Conservation (phyloP, 805 yeast species). For the Candida boleticola region DNA sequence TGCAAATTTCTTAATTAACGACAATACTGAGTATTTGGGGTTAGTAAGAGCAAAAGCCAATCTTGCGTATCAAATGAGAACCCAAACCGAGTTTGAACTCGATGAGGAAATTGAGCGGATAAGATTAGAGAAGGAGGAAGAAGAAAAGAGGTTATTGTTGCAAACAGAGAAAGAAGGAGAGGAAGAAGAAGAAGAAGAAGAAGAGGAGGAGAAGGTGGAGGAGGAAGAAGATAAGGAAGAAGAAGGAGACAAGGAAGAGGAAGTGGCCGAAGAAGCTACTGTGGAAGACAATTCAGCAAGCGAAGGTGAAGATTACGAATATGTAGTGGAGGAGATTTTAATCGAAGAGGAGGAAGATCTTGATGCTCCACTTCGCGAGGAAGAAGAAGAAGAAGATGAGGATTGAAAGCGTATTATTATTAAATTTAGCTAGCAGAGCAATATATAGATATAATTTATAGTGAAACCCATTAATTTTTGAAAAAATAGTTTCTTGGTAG, state of each 20-base stretch:
- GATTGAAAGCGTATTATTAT: too few relatives aligned
- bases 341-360: constrained; percentile 27
- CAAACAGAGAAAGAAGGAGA: constrained; percentile 4
- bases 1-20: constrained; percentile 50
- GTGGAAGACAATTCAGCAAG: constrained; percentile 50
- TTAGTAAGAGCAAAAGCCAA: constrained; percentile 43
- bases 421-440: too few relatives aligned
- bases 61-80: constrained; percentile 41
- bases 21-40: constrained; percentile 56
- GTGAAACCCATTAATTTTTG: background rate
- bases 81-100: constrained; percentile 18
- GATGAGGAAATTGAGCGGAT: constrained; percentile 9
- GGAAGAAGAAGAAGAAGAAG: constrained; percentile 22
- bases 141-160: constrained; percentile 3
- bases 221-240: constrained; percentile 25
- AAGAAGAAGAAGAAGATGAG: background rate
- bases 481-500: too few relatives aligned
- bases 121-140: constrained; percentile 4
- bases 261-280: constrained; percentile 14
- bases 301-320: constrained; percentile 67
- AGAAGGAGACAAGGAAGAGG: constrained; percentile 18
- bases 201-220: constrained; percentile 27
- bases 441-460: constrained; percentile 1
- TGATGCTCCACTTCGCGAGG: constrained; percentile 3
- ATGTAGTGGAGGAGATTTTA: constrained; percentile 50